Evolutionary conservation across 768 basidiomycete genomes (phyloP).

Genomic region (Amanita pallidorosea): DNA sequence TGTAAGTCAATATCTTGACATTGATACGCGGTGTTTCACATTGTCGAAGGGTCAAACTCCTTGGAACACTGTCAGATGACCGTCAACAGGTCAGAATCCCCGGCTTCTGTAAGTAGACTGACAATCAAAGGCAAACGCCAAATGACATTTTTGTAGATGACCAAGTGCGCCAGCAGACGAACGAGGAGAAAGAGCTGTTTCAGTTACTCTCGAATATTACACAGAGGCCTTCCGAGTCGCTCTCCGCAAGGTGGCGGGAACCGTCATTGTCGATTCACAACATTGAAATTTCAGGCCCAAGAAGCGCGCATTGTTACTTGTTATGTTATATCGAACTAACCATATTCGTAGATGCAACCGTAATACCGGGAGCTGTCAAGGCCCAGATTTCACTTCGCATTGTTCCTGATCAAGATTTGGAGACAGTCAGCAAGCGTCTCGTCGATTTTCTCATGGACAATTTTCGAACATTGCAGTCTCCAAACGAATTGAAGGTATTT

Average conservation of each 20-base stretch:
- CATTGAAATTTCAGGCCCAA: constrained; percentile 72
- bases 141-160: constrained; percentile 42
- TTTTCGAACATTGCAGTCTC: constrained; percentile 52
- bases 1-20: constrained; percentile 30
- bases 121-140: not conserved
- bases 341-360: constrained; percentile 53
- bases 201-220: constrained; percentile 60
- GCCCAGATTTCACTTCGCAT: constrained; percentile 85
- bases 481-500: constrained; percentile 62
- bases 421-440: constrained; percentile 53
- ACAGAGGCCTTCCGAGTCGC: constrained; percentile 50
- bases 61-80: constrained; percentile 57
- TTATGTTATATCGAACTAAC: not conserved
- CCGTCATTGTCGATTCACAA: constrained; percentile 87
- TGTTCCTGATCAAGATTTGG: constrained; percentile 86
- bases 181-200: constrained; percentile 60
- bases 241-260: constrained; percentile 79
- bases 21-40: not conserved
- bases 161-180: constrained; percentile 56
- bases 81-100: constrained; percentile 58
- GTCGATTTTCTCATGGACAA: constrained; percentile 43
- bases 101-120: constrained; percentile 60
- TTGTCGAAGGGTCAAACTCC: constrained; percentile 55
- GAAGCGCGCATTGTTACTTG: constrained; percentile 38
- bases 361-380: constrained; percentile 80